A percentile compares a stretch with the other conserved stretches of the same genome.
These are phyloP conservation scores for Neonectria magnoliae DNA, from an alignment of 2,329 filamentous ascomycete genomes.

Conservation along the genomic window DNA sequence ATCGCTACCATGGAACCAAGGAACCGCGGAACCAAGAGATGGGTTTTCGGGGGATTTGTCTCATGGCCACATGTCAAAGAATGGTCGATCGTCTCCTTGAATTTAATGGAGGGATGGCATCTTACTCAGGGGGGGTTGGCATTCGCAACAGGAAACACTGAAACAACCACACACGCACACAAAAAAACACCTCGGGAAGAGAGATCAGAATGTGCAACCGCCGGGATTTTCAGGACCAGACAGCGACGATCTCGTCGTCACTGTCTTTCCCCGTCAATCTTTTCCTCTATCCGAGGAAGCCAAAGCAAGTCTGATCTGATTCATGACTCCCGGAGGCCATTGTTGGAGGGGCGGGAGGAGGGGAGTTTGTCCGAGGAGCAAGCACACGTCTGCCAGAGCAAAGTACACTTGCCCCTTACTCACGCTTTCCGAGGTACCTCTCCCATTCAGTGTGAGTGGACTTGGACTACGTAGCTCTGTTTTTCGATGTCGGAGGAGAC, in stretches of 20 bases:
- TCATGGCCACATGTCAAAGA: conserved; percentile 3
- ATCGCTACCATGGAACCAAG: neutral
- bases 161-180: neutral
- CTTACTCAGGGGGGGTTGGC: neutral
- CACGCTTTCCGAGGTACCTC: neutral
- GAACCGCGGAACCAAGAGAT: neutral
- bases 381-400: neutral
- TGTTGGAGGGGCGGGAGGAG: neutral
- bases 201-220: neutral
- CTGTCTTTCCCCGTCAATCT: neutral
- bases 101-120: neutral
- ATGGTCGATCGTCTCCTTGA: neutral
- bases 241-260: neutral
- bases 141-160: neutral
- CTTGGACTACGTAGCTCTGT: neutral
- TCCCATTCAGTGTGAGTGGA: neutral
- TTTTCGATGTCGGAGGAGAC: neutral
- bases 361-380: neutral
- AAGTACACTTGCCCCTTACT: neutral
- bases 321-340: neutral
- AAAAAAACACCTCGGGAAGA: neutral
- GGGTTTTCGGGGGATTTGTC: neutral
- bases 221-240: neutral
- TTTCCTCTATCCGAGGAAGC: neutral
- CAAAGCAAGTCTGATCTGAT: neutral